Evolutionary conservation across 768 basidiomycete species (phyloP).

Genomic region (Tylopilus rubrobrunneus): DNA sequence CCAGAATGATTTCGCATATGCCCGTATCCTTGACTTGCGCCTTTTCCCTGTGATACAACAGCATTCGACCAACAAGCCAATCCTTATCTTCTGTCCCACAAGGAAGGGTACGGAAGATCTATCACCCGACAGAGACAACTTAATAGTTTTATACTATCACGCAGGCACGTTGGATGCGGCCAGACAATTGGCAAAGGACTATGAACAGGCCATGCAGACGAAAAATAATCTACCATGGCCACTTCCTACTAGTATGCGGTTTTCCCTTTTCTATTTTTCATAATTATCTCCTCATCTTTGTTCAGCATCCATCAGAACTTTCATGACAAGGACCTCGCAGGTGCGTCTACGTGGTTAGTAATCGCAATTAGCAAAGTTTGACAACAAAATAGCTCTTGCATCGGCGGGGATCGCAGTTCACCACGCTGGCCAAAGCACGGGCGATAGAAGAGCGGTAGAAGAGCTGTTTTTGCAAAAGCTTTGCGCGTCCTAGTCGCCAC

Average conservation of each 20-base stretch:
- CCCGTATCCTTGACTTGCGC: constrained; percentile 63
- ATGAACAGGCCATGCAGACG: constrained; percentile 48
- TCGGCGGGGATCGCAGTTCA: constrained; percentile 80
- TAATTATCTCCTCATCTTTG: neutral
- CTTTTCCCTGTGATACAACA: constrained; percentile 70
- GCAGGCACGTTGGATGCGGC: constrained; percentile 65
- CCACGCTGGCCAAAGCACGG: constrained; percentile 78
- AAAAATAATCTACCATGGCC: constrained; percentile 65
- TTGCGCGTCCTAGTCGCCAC: constrained; percentile 76
- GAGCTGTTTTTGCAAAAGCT: constrained; percentile 57
- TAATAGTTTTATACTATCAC: neutral
- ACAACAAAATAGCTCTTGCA: constrained; percentile 50
- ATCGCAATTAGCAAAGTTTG: neutral
- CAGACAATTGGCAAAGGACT: constrained; percentile 72
- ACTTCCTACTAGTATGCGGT: constrained; percentile 55
- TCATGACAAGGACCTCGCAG: constrained; percentile 62
- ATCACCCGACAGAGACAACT: neutral
- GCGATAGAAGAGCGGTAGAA: constrained; percentile 75
- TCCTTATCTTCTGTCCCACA: constrained; percentile 85
- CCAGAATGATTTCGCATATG: constrained; percentile 79
- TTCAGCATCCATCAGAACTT: constrained; percentile 55
- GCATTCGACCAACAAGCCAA: constrained; percentile 76
- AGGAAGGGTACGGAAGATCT: constrained; percentile 60
- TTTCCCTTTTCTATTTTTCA: neutral
- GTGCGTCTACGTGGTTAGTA: constrained; percentile 14